Percentiles rank a stretch among this genome's conserved stretches.
phyloP scores from a whole-genome alignment of 805 yeast species.

The Teunomyces barrocoloradensis region DNA sequence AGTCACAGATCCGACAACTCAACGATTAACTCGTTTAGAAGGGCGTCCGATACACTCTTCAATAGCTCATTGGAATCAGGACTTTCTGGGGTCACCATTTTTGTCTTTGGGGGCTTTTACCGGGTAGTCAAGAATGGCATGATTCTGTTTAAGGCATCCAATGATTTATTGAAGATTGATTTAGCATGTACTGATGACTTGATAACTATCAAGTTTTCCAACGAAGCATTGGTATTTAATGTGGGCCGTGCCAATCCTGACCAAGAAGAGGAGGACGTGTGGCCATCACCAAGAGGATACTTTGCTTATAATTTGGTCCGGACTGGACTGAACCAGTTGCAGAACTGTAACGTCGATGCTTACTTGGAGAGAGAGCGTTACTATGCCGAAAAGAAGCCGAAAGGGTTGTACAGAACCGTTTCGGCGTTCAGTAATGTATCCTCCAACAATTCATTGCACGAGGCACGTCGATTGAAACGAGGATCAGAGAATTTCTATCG shows the following conservation, averaged over 20 bases:
- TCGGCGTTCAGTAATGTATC: slow-evolving; percentile 7
- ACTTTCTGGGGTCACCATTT: slow-evolving; percentile 21
- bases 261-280: slow-evolving; percentile 7
- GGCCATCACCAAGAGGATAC: slow-evolving; percentile 41
- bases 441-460: slow-evolving; percentile 5
- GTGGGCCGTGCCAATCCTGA: slow-evolving; percentile 4
- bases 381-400: neutral
- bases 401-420: slow-evolving; percentile 1
- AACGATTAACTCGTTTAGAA: neutral
- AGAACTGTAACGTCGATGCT: slow-evolving; percentile 18
- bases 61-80: slow-evolving; percentile 3
- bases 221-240: slow-evolving; percentile 18
- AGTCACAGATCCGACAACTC: neutral
- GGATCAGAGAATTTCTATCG: neutral
- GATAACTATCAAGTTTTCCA: slow-evolving; percentile 14
- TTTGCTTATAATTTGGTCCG: slow-evolving; percentile 34
- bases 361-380: slow-evolving; percentile 7
- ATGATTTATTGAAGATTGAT: slow-evolving; percentile 36
- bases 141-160: slow-evolving; percentile 26
- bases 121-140: slow-evolving; percentile 13
- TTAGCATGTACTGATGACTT: slow-evolving; percentile 22
- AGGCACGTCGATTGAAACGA: neutral
- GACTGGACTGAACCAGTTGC: slow-evolving; percentile 12
- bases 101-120: slow-evolving; percentile 40
- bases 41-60: neutral